Evolutionary conservation across 371 early-diverging fungal species (phyloP).

Genomic region (Syncephalastrum sp.): DNA sequence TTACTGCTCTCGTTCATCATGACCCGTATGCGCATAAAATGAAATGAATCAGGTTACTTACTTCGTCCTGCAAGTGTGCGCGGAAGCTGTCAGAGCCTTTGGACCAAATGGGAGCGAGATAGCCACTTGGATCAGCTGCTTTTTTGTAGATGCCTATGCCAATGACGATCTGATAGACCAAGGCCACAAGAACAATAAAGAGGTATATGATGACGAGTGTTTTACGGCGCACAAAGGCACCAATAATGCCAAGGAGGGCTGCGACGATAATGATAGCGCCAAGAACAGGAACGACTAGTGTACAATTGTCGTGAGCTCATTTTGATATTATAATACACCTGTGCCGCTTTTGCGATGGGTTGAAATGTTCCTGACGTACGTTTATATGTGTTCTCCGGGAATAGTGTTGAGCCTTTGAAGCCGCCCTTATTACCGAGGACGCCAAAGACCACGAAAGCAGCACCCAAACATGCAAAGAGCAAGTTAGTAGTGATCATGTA

Average conservation of each 20-base stretch:
- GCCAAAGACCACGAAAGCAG: constrained; percentile 45
- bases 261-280: constrained; percentile 41
- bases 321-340: no score
- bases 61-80: constrained; percentile 22
- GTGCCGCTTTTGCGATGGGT: neutral
- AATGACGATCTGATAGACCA: constrained; percentile 43
- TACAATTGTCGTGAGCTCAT: no score
- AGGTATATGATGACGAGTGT: constrained; percentile 35
- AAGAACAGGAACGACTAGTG: constrained; percentile 32
- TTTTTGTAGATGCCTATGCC: constrained; percentile 40
- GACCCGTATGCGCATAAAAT: neutral
- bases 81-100: constrained; percentile 17
- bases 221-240: constrained; percentile 29
- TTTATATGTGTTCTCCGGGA: constrained; percentile 36
- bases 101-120: constrained; percentile 36
- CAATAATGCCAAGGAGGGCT: constrained; percentile 34
- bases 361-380: constrained; percentile 21
- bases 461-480: constrained; percentile 41
- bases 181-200: constrained; percentile 32
- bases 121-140: constrained; percentile 32
- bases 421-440: constrained; percentile 35
- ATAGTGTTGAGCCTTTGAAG: constrained; percentile 37
- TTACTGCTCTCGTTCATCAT: neutral
- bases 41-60: neutral
- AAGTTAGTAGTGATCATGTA: constrained; percentile 46